A percentile compares a stretch with the other conserved stretches of the same genome.
Conservation (phyloP, 2,329 filamentous ascomycete genomes). For the Niveomyces coronatus region DNA sequence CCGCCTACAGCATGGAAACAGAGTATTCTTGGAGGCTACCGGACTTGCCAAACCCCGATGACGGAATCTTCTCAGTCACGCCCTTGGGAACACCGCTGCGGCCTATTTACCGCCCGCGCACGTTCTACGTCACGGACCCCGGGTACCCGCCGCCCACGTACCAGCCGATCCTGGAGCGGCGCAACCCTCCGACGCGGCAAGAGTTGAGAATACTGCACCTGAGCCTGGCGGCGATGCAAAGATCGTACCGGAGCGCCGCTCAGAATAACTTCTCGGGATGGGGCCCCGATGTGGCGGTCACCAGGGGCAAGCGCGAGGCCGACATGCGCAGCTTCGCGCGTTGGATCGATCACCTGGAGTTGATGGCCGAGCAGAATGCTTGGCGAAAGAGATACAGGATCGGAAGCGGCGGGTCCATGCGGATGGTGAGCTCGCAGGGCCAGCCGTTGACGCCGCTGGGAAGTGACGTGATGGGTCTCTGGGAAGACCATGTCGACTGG, state of each 20-base stretch:
- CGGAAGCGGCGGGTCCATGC: too few species aligned
- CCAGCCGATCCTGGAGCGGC: conserved; percentile 1
- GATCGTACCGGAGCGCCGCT: neutral
- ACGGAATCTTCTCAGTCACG: too few species aligned
- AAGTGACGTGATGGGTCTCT: too few species aligned
- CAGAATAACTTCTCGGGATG: too few species aligned
- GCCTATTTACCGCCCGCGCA: conserved; percentile 10
- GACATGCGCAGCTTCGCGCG: conserved; percentile 9
- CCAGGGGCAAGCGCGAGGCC: too few species aligned
- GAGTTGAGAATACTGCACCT: conserved; percentile 3
- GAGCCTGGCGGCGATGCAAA: conserved; percentile 3
- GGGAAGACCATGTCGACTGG: too few species aligned
- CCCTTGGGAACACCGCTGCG: neutral
- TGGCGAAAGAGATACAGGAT: too few species aligned
- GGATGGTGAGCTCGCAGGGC: neutral
- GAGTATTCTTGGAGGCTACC: too few species aligned
- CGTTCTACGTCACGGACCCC: conserved; percentile 10
- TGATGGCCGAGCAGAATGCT: neutral
- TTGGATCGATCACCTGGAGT: conserved; percentile 12
- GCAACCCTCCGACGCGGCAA: neutral
- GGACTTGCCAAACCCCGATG: too few species aligned
- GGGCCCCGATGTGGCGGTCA: too few species aligned
- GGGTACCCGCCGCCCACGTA: conserved; percentile 12
- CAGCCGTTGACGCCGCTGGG: neutral
- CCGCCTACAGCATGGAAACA: too few species aligned